Evolutionary conservation across 192 early-diverging fungal species (phyloP).

Genomic region (Coemansia sp.): DNA sequence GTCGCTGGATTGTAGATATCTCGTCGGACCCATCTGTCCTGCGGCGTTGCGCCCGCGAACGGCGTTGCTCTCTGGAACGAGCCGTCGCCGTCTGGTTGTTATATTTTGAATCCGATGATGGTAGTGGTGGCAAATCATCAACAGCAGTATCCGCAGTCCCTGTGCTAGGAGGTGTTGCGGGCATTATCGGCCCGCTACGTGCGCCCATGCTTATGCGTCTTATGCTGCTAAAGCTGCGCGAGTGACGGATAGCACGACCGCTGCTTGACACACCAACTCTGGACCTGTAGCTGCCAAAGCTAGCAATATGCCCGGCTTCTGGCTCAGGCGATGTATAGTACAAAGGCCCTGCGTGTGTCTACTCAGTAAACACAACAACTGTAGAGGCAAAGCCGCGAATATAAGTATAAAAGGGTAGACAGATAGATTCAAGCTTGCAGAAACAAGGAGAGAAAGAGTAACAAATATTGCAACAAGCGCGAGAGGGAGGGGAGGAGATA

Average conservation of each 20-base stretch:
- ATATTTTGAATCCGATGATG: conserved; percentile 28
- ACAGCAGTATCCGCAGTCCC: background rate
- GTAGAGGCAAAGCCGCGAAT: background rate
- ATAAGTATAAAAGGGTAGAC: background rate
- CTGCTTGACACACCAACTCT: conserved; percentile 1
- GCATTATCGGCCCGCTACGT: conserved; percentile 1
- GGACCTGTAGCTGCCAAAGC: conserved; percentile 3
- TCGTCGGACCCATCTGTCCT: conserved; percentile 34
- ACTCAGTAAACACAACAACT: background rate
- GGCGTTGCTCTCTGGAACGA: conserved; percentile 19
- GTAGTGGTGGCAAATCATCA: background rate
- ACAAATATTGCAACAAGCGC: background rate
- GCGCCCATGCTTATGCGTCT: conserved; percentile 17
- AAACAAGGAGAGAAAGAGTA: background rate
- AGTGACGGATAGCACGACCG: conserved; percentile 10
- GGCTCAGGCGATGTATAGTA: conserved; percentile 7
- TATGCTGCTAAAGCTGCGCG: conserved; percentile 19
- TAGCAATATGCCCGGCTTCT: conserved; percentile 4
- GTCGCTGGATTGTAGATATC: conserved; percentile 17
- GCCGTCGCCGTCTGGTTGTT: conserved; percentile 10
- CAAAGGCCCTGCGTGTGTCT: conserved; percentile 7
- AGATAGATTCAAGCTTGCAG: background rate
- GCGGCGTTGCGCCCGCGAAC: conserved; percentile 30
- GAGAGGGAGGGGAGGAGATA: background rate
- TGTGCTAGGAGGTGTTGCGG: conserved; percentile 9